These are phyloP conservation scores for Macrolepiota fuliginosa DNA, from an alignment of 768 basidiomycete genomes.

Conservation along the genomic window DNA sequence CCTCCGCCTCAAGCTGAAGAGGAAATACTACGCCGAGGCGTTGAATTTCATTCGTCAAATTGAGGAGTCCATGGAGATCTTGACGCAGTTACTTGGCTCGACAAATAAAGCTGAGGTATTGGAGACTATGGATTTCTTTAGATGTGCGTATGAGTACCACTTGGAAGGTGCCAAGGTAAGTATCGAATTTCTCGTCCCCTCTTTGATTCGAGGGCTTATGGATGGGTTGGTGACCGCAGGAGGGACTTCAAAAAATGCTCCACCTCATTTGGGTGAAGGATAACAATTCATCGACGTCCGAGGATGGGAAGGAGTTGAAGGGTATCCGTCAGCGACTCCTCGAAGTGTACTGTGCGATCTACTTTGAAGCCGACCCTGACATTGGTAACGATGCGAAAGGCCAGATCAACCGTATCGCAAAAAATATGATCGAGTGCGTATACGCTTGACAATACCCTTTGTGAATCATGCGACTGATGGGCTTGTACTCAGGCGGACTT, in stretches of 20 bases:
- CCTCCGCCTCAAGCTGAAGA: slow-evolving; percentile 65
- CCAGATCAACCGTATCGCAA: slow-evolving; percentile 88
- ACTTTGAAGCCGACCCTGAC: slow-evolving; percentile 71
- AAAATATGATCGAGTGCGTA: slow-evolving; percentile 94
- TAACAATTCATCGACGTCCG: slow-evolving; percentile 69
- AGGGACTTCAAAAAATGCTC: slow-evolving; percentile 92
- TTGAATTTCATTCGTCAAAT: slow-evolving; percentile 71
- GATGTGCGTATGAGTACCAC: slow-evolving; percentile 75
- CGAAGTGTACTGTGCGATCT: slow-evolving; percentile 84
- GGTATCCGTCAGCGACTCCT: slow-evolving; percentile 84
- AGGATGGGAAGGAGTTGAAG: slow-evolving; percentile 71
- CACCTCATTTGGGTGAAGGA: slow-evolving; percentile 98
- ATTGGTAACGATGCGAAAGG: slow-evolving; percentile 74
- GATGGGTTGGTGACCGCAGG: slow-evolving; percentile 37
- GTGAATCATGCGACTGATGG: background rate
- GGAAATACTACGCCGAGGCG: slow-evolving; percentile 86
- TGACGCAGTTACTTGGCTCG: slow-evolving; percentile 80
- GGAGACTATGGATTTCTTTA: slow-evolving; percentile 89
- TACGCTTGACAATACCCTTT: background rate
- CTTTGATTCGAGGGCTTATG: background rate
- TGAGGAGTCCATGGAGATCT: slow-evolving; percentile 62
- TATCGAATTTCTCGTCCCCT: background rate
- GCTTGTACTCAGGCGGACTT: slow-evolving; percentile 68
- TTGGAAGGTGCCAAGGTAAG: slow-evolving; percentile 74
- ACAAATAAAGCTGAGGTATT: slow-evolving; percentile 82